phyloP scores from a whole-genome alignment of 139 green algal species.

The Cymbomonas tetramitiformis region DNA sequence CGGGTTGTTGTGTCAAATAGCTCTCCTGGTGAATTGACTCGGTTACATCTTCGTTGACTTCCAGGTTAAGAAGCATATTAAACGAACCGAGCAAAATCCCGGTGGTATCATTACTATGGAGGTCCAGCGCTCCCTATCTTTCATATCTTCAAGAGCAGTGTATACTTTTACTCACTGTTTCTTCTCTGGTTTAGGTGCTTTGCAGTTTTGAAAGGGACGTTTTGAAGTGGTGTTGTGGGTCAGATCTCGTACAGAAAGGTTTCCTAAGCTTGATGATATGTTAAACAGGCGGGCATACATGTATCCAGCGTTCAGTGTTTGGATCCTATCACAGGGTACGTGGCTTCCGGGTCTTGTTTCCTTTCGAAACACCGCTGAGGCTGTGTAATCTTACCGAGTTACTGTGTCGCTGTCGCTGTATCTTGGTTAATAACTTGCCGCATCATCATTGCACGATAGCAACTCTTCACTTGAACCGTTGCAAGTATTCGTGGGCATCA shows the following conservation, averaged over 20 bases:
- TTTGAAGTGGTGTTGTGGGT: no score
- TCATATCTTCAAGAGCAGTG: background rate
- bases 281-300: constrained; percentile 42
- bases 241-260: no score
- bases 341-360: background rate
- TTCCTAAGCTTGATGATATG: background rate
- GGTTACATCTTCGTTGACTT: background rate
- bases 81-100: constrained; percentile 34
- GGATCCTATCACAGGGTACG: constrained; percentile 43
- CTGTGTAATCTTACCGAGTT: background rate
- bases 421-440: no score
- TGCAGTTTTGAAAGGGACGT: no score
- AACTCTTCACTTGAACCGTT: no score
- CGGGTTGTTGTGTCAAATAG: no score
- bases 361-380: background rate
- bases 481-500: no score
- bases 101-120: constrained; percentile 50
- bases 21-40: background rate
- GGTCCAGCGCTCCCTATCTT: background rate
- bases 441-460: no score
- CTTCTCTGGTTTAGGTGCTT: no score
- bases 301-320: constrained; percentile 64
- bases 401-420: no score
- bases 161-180: no score
- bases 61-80: constrained; percentile 49